These are phyloP conservation scores for Komagataella pseudopastoris DNA, from an alignment of 805 yeast genomes.

Conservation along the genomic window DNA sequence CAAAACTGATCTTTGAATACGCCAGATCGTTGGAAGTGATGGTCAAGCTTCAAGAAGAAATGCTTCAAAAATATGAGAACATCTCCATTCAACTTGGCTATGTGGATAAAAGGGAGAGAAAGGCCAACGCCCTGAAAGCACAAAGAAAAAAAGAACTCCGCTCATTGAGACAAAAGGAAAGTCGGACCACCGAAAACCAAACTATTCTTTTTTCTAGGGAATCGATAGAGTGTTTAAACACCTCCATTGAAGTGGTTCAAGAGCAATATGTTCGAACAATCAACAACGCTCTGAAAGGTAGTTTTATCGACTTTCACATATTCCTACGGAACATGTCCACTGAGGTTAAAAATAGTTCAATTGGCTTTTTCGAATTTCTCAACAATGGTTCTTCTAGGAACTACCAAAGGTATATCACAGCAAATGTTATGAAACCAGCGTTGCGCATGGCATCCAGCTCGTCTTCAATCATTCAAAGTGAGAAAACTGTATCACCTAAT, in stretches of 20 bases:
- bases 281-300: slow-evolving; percentile 26
- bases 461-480: background rate
- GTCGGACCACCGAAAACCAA: slow-evolving; percentile 31
- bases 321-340: slow-evolving; percentile 17
- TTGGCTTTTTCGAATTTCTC: slow-evolving; percentile 14
- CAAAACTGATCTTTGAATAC: slow-evolving; percentile 24
- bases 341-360: slow-evolving; percentile 9
- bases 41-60: slow-evolving; percentile 19
- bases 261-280: slow-evolving; percentile 36
- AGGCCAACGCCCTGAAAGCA: slow-evolving; percentile 23
- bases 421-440: background rate
- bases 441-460: background rate
- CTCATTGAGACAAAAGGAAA: slow-evolving; percentile 26
- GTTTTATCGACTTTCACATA: slow-evolving; percentile 28
- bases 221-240: slow-evolving; percentile 34
- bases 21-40: slow-evolving; percentile 24
- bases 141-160: slow-evolving; percentile 23
- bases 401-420: background rate
- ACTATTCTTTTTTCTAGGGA: slow-evolving; percentile 31
- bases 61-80: slow-evolving; percentile 27
- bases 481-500: background rate
- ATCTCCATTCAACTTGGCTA: slow-evolving; percentile 28
- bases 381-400: slow-evolving; percentile 3
- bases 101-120: slow-evolving; percentile 36
- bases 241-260: slow-evolving; percentile 37